Evolutionary conservation across 345 rosid species (phyloP).

Genomic region (Populus tremula): DNA sequence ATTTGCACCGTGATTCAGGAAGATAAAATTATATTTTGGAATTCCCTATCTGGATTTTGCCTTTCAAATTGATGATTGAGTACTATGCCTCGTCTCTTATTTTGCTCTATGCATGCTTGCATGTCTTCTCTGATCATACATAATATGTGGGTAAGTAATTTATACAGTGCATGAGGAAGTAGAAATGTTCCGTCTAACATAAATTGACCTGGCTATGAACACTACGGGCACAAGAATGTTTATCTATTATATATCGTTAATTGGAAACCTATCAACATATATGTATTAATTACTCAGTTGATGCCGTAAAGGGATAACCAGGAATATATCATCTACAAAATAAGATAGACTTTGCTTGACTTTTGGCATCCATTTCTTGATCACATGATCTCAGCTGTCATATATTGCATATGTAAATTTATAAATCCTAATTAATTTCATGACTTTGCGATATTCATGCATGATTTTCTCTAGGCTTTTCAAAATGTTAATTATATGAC

Average conservation of each 20-base stretch:
- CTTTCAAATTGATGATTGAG: too few relatives aligned
- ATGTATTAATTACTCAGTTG: background rate
- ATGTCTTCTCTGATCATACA: too few relatives aligned
- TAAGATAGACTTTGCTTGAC: background rate
- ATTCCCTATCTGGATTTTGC: too few relatives aligned
- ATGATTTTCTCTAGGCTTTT: constrained; percentile 18
- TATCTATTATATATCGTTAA: too few relatives aligned
- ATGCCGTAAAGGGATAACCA: background rate
- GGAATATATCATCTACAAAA: background rate
- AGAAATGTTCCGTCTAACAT: too few relatives aligned
- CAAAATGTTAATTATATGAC: background rate
- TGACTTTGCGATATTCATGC: constrained; percentile 25
- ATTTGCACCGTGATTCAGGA: too few relatives aligned
- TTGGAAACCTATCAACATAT: background rate
- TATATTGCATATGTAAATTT: background rate
- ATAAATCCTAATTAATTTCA: background rate
- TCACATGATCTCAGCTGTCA: constrained; percentile 38
- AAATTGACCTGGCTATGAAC: too few relatives aligned
- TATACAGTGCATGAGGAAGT: too few relatives aligned
- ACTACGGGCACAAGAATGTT: background rate
- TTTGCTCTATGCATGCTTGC: too few relatives aligned
- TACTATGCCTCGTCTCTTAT: too few relatives aligned
- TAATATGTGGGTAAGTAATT: too few relatives aligned
- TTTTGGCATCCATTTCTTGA: background rate
- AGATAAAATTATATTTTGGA: too few relatives aligned